These are phyloP conservation scores for Chaetomium tenue DNA, from an alignment of 495 filamentous ascomycete species.

Conservation along the genomic window DNA sequence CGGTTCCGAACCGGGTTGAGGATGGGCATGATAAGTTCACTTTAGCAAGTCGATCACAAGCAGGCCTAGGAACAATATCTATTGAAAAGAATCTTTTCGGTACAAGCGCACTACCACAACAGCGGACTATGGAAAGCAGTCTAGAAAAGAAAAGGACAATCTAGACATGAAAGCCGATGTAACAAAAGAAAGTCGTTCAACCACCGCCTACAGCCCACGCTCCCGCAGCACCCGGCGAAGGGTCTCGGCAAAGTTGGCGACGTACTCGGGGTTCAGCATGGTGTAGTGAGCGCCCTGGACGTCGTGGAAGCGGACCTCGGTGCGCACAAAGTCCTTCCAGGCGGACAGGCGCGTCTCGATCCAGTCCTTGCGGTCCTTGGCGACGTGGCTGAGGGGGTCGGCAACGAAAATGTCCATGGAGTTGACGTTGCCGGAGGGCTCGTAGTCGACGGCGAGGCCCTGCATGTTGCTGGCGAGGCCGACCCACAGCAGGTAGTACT, in stretches of 20 bases:
- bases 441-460: constrained; percentile 51
- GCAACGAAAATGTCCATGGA: constrained; percentile 54
- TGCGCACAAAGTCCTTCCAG: constrained; percentile 48
- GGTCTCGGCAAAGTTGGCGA: constrained; percentile 34
- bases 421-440: constrained; percentile 44
- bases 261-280: constrained; percentile 41
- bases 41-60: too few relatives aligned
- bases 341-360: constrained; percentile 34
- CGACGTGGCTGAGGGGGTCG: constrained; percentile 44
- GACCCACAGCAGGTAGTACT: constrained; percentile 41
- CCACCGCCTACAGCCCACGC: constrained; percentile 1
- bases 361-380: constrained; percentile 46
- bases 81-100: too few relatives aligned
- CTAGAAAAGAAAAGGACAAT: background rate
- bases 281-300: constrained; percentile 46
- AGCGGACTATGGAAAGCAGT: too few relatives aligned
- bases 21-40: too few relatives aligned
- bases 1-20: too few relatives aligned
- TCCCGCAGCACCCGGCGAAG: constrained; percentile 24
- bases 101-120: too few relatives aligned
- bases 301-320: constrained; percentile 32
- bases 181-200: background rate
- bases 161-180: background rate
- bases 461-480: constrained; percentile 46
- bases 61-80: too few relatives aligned